These are phyloP conservation scores for Cydonia oblonga DNA, from an alignment of 331 rosid genomes.

Conservation along the genomic window DNA sequence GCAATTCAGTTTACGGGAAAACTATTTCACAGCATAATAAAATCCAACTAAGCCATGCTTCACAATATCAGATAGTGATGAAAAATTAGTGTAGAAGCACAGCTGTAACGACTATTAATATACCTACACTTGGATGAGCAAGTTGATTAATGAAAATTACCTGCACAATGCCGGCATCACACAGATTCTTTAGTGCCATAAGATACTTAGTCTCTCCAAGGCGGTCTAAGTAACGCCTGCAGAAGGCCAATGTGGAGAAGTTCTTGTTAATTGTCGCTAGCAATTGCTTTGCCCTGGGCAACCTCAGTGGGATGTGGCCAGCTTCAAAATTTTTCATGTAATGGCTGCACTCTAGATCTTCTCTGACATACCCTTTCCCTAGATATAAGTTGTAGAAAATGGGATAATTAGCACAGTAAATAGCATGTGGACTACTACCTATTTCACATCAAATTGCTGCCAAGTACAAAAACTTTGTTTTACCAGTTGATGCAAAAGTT, in stretches of 20 bases:
- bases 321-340: conserved; percentile 89
- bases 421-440: neutral
- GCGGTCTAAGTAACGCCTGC: conserved; percentile 87
- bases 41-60: neutral
- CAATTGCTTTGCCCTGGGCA: conserved; percentile 94
- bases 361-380: conserved; percentile 94
- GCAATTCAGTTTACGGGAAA: neutral
- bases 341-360: conserved; percentile 97
- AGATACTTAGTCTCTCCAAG: conserved; percentile 90
- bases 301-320: conserved; percentile 84
- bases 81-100: neutral
- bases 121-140: neutral
- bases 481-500: conserved; percentile 94
- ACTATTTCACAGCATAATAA: neutral
- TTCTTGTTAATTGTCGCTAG: conserved; percentile 76
- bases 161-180: conserved; percentile 88
- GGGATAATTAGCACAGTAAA: conserved; percentile 2
- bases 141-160: conserved; percentile 25
- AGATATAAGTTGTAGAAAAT: conserved; percentile 14
- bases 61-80: neutral
- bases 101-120: neutral
- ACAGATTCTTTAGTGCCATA: conserved; percentile 88
- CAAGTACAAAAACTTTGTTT: conserved; percentile 15
- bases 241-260: conserved; percentile 95
- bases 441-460: conserved; percentile 6